phyloP scores from a whole-genome alignment of 306 rosid genomes.

The Alnus rubra region DNA sequence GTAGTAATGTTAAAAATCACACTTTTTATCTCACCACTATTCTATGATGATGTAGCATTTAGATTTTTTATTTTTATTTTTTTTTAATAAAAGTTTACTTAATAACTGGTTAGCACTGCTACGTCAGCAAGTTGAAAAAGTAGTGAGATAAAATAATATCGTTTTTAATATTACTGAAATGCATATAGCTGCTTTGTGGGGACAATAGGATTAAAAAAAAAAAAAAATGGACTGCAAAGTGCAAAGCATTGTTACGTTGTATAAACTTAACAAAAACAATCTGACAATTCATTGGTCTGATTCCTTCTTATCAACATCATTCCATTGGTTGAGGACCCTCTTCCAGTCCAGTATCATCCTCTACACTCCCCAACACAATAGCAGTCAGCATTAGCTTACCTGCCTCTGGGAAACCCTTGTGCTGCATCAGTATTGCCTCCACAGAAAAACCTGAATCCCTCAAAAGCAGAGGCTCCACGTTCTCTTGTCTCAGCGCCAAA shows the following conservation, averaged over 20 bases:
- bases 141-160: no score
- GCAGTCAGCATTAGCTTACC: conserved; percentile 93
- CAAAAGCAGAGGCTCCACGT: conserved; percentile 37
- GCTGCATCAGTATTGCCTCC: conserved; percentile 81
- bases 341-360: conserved; percentile 43
- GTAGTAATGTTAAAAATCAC: no score
- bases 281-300: conserved; percentile 11
- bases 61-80: no score
- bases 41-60: no score
- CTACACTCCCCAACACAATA: conserved; percentile 68
- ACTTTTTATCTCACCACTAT: no score
- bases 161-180: not conserved
- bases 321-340: conserved; percentile 65
- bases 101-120: no score
- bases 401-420: conserved; percentile 80
- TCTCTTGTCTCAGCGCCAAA: conserved; percentile 69
- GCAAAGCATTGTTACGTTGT: not conserved
- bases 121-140: no score
- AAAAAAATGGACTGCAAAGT: not conserved
- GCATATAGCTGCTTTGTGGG: not conserved
- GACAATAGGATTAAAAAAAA: no score
- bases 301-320: conserved; percentile 25
- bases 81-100: no score
- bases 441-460: conserved; percentile 60
- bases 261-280: not conserved